Evolutionary conservation across 2,329 filamentous ascomycete species (phyloP), one percentile per base, ranked within the genome.

Genomic region (Mariannaea elegans): DNA sequence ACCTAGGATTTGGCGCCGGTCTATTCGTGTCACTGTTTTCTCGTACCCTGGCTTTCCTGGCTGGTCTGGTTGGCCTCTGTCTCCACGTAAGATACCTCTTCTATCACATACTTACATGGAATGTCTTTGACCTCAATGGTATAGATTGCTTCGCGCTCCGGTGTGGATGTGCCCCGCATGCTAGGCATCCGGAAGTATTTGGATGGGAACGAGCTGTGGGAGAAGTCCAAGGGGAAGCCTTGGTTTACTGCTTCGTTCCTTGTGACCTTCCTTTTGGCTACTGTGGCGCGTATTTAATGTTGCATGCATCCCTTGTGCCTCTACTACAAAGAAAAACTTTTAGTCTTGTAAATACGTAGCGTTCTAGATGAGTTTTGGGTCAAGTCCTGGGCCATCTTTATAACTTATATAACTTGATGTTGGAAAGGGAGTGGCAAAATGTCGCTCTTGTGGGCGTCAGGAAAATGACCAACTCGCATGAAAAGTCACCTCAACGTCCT

Each of bases 191-290:
- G 77, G 56, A 75, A 78, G 50, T 69, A 71, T 16, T 56, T 78
- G 19, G 69, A 72, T 19, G 67, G 73, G 47, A 81, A 79, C 39
- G 73, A 76, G 14, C 68, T 85, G 39, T 73, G 82, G 44, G 80
- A 80, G 4, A 77, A 82, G 44, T 75, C 89, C 52, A 80, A 84
- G 67, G 80, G 84, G 61, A 85, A 87, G 66, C 82, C 86, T 2
- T 84, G 84, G 16, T 90, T 91, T 72, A 90, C 89, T 71, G 72
- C 88, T 19, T 87, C 88, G 3, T 93, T 94, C 73, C 86, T 87
- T n/a, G 71, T 86, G 39, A 90, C 90, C 24, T 93, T 93, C 76
- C 85, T 89, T 23, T 76, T 93, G 70, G 89, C 90, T 48, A 76
- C 77, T 13, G 76, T 79, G 67, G 73, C 75, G 54, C 73, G 69